Conservation (phyloP, 192 early-diverging fungal species). For the Chytriomyces sp. region DNA sequence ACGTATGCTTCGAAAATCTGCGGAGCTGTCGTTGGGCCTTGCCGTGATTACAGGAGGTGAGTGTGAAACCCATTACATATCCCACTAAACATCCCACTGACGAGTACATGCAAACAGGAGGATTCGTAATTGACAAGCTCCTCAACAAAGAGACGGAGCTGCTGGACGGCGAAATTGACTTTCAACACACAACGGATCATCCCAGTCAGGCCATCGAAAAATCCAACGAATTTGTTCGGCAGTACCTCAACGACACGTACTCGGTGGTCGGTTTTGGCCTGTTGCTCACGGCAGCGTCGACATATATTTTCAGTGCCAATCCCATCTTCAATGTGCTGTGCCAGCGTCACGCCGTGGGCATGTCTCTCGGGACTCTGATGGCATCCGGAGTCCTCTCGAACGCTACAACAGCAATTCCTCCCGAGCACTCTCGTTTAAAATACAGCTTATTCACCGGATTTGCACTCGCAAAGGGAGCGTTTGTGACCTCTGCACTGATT, state of each 20-base stretch:
- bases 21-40: neutral
- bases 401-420: neutral
- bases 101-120: neutral
- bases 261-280: neutral
- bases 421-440: neutral
- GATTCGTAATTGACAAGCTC: neutral
- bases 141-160: neutral
- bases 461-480: slow-evolving; percentile 5
- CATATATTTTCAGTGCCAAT: neutral
- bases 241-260: slow-evolving; percentile 14
- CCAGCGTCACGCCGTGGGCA: neutral
- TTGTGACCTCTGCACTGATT: neutral
- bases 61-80: neutral
- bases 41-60: neutral
- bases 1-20: neutral
- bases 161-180: neutral
- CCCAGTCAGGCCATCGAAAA: neutral
- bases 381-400: neutral
- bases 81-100: too few species aligned
- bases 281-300: neutral
- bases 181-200: neutral
- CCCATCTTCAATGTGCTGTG: neutral
- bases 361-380: neutral
- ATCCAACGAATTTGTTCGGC: neutral
- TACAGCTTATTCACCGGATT: slow-evolving; percentile 2